A percentile compares a stretch with the other conserved stretches of the same genome.
These are phyloP conservation scores for Meyerozyma guilliermondii DNA, from an alignment of 1,139 yeast species.

Conservation along the genomic window DNA sequence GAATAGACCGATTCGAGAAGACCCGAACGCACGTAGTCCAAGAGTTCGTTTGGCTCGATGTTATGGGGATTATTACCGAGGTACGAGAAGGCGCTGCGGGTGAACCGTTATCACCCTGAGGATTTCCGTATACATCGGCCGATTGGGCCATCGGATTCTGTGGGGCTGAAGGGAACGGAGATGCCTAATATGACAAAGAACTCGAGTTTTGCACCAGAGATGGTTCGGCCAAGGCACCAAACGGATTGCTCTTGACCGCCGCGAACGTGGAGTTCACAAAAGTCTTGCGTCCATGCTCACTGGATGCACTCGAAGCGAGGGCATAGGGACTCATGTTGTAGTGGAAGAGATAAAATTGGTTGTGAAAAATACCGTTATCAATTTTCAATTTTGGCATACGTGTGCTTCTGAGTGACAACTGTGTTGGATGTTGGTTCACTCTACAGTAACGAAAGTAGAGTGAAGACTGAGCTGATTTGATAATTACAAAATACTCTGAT, in stretches of 20 bases:
- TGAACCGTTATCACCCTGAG: constrained; percentile 10
- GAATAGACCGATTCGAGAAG: constrained; percentile 77
- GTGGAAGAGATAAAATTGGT: neutral
- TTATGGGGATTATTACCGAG: constrained; percentile 86
- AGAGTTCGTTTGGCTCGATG: constrained; percentile 71
- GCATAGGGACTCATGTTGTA: constrained; percentile 9
- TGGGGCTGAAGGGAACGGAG: neutral
- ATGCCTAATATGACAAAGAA: constrained; percentile 36
- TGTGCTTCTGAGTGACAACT: too few species aligned
- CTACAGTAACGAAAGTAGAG: too few species aligned
- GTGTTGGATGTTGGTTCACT: too few species aligned
- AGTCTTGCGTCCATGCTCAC: neutral
- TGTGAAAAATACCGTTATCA: constrained; percentile 1
- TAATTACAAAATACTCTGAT: too few species aligned
- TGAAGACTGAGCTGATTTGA: too few species aligned
- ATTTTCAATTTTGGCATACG: too few species aligned
- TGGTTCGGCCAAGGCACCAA: constrained; percentile 59
- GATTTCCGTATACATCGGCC: constrained; percentile 5
- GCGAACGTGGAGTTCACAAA: constrained; percentile 4
- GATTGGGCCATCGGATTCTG: neutral
- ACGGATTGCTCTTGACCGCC: constrained; percentile 34
- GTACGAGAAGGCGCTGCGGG: constrained; percentile 64
- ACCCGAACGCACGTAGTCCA: constrained; percentile 90
- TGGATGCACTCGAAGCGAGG: constrained; percentile 1
- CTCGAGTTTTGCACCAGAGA: constrained; percentile 42